phyloP scores from a whole-genome alignment of 2,329 filamentous ascomycete species.

The Exophiala xenobiotica region DNA sequence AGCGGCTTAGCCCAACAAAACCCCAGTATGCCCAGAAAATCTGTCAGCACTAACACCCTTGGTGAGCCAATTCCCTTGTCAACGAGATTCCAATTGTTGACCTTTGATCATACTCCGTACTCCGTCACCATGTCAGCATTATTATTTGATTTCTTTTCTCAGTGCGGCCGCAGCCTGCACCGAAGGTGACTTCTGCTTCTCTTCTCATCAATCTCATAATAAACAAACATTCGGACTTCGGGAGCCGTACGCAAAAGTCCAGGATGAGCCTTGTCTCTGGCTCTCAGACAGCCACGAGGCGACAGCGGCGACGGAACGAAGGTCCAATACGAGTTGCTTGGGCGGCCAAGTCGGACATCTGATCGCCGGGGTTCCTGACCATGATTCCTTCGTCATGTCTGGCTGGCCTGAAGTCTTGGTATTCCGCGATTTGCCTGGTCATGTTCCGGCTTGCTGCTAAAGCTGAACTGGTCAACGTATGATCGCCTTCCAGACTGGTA shows the following conservation, averaged over 20 bases:
- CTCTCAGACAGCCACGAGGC: not conserved
- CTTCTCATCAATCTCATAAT: not conserved
- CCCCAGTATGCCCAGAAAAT: not conserved
- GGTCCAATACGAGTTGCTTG: not conserved
- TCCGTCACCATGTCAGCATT: not conserved
- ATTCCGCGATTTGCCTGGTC: not conserved
- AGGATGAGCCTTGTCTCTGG: not conserved
- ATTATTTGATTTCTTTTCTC: not conserved
- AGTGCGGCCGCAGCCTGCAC: not conserved
- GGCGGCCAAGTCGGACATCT: not conserved
- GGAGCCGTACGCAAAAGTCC: not conserved
- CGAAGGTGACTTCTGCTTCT: not conserved
- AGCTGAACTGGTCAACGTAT: not conserved
- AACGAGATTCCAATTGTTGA: not conserved
- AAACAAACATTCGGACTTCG: not conserved
- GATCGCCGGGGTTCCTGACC: not conserved
- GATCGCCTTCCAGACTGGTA: not conserved
- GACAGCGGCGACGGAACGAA: not conserved
- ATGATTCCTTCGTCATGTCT: not conserved
- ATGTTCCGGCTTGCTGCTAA: not conserved
- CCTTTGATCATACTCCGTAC: no score
- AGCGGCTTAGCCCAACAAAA: no score
- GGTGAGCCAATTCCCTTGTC: not conserved
- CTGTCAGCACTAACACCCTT: slow-evolving; percentile 2
- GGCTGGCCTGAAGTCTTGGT: not conserved